Evolutionary conservation across 148 eudicot genomes (phyloP), one percentile per base, ranked within the genome.

Genomic region (Cornus kousa): DNA sequence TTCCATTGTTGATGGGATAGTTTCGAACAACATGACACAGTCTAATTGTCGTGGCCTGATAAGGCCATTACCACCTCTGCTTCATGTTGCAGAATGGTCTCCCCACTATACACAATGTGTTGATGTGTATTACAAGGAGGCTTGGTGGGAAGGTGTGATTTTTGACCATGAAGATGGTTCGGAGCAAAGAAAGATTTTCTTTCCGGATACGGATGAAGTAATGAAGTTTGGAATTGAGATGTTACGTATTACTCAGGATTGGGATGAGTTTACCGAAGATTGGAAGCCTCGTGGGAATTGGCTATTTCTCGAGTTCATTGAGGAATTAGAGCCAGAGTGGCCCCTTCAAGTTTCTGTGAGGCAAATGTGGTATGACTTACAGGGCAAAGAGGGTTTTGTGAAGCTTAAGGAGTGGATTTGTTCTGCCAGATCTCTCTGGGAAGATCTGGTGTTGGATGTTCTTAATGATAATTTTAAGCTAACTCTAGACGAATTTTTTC

Each of bases 131-230:
- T 62, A 85, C 50, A 9, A 77, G 2, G 97, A 88, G 6, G 97
- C 94, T 16, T 93, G 97, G 97, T 93, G 97, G 97, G 97, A 93
- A 88, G 97, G 97, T 74, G 94, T 93, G 65, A 80, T 93, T 68
- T 88, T 89, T 72, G 94, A 87, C 72, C 75, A 71, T 33, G 77
- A 88, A 40, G 82, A 78, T 65, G 79, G 83, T 28, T 82, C 85
- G 7, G 76, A 79, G 4, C 24, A 74, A 16, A 74, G 94, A 60
- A 85, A 74, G 23, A 78, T 92, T 72, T 89, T 94, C 86, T 89
- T 94, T 53, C 99, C 99, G 2, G 99, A 97, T 82, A 32, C 87
- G 73, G 99, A 94, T 16, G 99, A 94, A 82, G 91, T 89, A 77
- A 64, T 88, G 71, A 65, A 12, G 24, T 59, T 74, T 11, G 35